phyloP scores from a whole-genome alignment of 139 green algal genomes.

The Ostreobium quekettii region DNA sequence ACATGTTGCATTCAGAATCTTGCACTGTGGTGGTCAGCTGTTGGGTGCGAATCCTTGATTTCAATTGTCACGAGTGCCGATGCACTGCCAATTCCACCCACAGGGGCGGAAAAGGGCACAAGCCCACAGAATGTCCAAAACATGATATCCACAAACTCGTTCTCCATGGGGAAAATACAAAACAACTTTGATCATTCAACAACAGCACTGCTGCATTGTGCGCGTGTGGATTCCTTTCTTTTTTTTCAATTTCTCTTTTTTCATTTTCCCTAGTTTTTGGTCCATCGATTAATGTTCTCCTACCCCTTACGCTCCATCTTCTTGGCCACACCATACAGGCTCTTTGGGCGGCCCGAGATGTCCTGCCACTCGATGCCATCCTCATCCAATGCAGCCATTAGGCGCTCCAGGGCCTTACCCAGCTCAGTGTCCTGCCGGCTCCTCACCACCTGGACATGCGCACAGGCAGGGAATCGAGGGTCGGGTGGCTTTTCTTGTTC shows the following conservation, averaged over 20 bases:
- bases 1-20: too few species aligned
- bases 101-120: too few species aligned
- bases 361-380: slow-evolving; percentile 49
- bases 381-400: slow-evolving; percentile 21
- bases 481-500: too few species aligned
- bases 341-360: slow-evolving; percentile 82
- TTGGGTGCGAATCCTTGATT: too few species aligned
- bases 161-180: not conserved
- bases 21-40: too few species aligned
- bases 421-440: not conserved
- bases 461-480: not conserved
- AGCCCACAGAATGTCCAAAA: too few species aligned
- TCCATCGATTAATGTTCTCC: not conserved
- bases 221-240: too few species aligned
- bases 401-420: not conserved
- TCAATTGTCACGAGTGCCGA: too few species aligned
- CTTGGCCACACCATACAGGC: slow-evolving; percentile 75
- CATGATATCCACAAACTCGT: too few species aligned
- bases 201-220: not conserved
- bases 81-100: too few species aligned
- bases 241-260: too few species aligned
- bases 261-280: too few species aligned
- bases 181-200: not conserved
- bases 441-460: slow-evolving; percentile 6
- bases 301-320: slow-evolving; percentile 63